Evolutionary conservation across 2,329 filamentous ascomycete genomes (phyloP).

Genomic region (Ceratocystis huliohia): DNA sequence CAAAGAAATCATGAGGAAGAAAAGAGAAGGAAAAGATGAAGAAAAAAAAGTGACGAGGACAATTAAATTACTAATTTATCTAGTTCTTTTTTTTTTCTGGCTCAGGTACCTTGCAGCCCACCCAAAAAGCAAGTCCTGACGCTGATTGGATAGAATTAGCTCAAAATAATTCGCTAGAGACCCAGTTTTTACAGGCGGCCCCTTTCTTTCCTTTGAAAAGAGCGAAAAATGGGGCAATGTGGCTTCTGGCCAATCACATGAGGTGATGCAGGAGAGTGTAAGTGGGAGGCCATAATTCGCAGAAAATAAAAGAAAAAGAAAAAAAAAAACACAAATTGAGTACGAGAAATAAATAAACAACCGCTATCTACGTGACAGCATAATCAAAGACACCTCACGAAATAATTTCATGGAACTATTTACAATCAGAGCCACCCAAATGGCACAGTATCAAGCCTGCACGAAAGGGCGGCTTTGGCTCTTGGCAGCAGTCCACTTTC

Average conservation of each 20-base stretch:
- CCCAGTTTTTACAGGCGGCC: constrained; percentile 13
- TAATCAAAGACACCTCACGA: no score
- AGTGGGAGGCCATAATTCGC: background rate
- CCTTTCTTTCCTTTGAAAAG: background rate
- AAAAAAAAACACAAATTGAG: background rate
- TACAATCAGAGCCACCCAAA: no score
- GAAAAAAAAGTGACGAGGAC: background rate
- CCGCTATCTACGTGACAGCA: no score
- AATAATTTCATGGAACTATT: no score
- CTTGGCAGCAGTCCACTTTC: no score
- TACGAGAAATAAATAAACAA: background rate
- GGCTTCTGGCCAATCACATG: background rate
- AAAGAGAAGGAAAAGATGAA: background rate
- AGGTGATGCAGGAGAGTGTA: background rate
- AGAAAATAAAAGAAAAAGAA: background rate
- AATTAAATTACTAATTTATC: background rate
- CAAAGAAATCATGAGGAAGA: background rate
- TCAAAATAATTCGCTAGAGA: background rate
- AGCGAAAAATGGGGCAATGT: background rate
- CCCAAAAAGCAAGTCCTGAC: background rate
- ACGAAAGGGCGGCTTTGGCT: no score
- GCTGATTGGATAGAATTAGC: constrained; percentile 7
- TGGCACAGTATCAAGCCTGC: no score
- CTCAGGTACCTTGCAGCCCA: constrained; percentile 17
- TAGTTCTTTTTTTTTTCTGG: background rate